A percentile compares a stretch with the other conserved stretches of the same genome.
These are phyloP conservation scores for Xylariaceae sp. DNA, from an alignment of 2,329 filamentous ascomycete species.

Conservation along the genomic window DNA sequence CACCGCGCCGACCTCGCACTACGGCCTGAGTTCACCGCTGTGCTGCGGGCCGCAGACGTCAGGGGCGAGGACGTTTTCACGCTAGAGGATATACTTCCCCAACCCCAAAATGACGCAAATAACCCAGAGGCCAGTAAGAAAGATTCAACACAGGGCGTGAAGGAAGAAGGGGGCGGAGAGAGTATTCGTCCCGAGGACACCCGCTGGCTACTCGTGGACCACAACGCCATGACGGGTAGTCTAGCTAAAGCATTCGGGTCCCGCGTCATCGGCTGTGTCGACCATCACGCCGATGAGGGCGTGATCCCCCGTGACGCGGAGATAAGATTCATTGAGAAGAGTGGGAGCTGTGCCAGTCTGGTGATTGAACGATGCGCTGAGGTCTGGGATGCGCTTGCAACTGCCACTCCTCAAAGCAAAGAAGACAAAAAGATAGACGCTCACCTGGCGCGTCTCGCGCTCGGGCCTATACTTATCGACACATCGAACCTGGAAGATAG, in stretches of 20 bases:
- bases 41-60: conserved; percentile 67
- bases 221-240: conserved; percentile 73
- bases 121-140: too few relatives aligned
- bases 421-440: conserved; percentile 51
- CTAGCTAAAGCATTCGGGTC: conserved; percentile 60
- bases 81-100: conserved; percentile 59
- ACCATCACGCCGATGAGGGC: conserved; percentile 80
- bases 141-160: too few relatives aligned
- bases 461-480: conserved; percentile 77
- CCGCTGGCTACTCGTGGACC: conserved; percentile 78
- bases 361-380: conserved; percentile 65
- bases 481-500: conserved; percentile 68
- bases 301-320: conserved; percentile 53
- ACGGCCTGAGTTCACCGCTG: conserved; percentile 74
- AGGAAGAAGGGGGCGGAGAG: too few relatives aligned
- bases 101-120: too few relatives aligned
- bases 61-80: conserved; percentile 69
- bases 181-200: conserved; percentile 61
- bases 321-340: conserved; percentile 68
- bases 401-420: conserved; percentile 43
- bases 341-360: conserved; percentile 77
- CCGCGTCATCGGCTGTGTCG: conserved; percentile 70
- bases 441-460: conserved; percentile 69
- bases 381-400: conserved; percentile 61
- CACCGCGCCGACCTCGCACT: conserved; percentile 70